Base-by-base conservation (phyloP, 2,329 filamentous ascomycete genomes). In the Penicillium thymicola region DNA sequence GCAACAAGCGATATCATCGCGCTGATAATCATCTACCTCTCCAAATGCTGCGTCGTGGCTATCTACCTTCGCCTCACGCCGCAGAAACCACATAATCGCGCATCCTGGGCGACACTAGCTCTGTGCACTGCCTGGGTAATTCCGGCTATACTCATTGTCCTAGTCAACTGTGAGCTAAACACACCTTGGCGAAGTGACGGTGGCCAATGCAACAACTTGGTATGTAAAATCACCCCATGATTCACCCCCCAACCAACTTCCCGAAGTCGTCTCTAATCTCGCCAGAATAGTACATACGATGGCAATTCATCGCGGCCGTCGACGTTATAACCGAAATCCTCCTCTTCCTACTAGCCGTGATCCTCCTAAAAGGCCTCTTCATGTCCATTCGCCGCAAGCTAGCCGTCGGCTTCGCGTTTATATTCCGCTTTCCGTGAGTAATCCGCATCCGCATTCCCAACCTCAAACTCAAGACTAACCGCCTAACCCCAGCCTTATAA, bases 41-140 rank as follows among this genome's bases (percentile, higher is more conserved):
- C 65, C 18, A 70, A 70, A 62, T 69, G 66, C 51, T 69, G 68
- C 16, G 76, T 79, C 37, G 69, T 75, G 6, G 70, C 76, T 16
- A 73, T 81, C 11, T 75, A 78, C 51, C 66, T 78, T 21, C 77
- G 78, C 5, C 67, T 81, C 16, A 78, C 78, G 3, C 77, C 77
- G 7, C 71, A 76, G 28, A 73, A 72, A 49, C 61, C 60, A 5
- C 79, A 81, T 61, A 70, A 70, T 11, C 51, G 68, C 14, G 66
- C 70, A 3, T 71, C 75, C 5, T 72, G 70, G 59, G 61, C 60
- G 1, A 72, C 75, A 10, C 63, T 80, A 2, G 69, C 53, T 4
- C 58, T 69, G 0, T 74, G 75, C 14, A 73, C 72, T 2, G 58
- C 71, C 18, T 76, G 77, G 64, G 59, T 73, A 10, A 59, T 78